These are phyloP conservation scores for Pseudogymnoascus pannorum DNA, from an alignment of 2,329 filamentous ascomycete species.

Conservation along the genomic window DNA sequence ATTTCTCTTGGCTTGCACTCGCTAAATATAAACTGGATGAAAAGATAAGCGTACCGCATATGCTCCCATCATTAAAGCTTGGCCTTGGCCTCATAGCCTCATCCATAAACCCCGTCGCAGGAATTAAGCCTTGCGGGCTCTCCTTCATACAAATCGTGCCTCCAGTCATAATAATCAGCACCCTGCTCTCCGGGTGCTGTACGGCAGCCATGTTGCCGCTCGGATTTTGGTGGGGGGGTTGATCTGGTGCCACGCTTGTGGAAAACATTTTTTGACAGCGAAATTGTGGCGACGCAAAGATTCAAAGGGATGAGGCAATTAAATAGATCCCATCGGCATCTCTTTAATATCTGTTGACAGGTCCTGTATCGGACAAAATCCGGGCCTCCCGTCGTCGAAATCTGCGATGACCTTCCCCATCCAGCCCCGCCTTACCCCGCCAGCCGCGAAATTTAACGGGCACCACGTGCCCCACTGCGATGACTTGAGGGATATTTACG, in stretches of 20 bases:
- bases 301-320: not conserved
- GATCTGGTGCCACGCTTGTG: not conserved
- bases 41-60: slow-evolving; percentile 31
- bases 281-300: not conserved
- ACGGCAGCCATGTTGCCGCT: not conserved
- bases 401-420: slow-evolving; percentile 1
- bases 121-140: slow-evolving; percentile 58
- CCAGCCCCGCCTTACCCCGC: slow-evolving; percentile 5
- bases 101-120: slow-evolving; percentile 53
- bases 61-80: slow-evolving; percentile 61
- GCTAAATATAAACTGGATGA: slow-evolving; percentile 11
- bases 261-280: not conserved
- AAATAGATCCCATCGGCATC: not conserved
- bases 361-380: not conserved
- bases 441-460: not conserved
- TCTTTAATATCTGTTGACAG: not conserved
- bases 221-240: not conserved
- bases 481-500: slow-evolving; percentile 9
- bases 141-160: slow-evolving; percentile 64
- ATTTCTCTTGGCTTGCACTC: not conserved
- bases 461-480: not conserved
- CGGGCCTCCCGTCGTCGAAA: slow-evolving; percentile 2
- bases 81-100: slow-evolving; percentile 56
- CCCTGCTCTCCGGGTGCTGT: slow-evolving; percentile 42
- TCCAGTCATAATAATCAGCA: slow-evolving; percentile 63